These are phyloP conservation scores for Pichia sp. DNA, from an alignment of 1,139 yeast genomes.

Conservation along the genomic window DNA sequence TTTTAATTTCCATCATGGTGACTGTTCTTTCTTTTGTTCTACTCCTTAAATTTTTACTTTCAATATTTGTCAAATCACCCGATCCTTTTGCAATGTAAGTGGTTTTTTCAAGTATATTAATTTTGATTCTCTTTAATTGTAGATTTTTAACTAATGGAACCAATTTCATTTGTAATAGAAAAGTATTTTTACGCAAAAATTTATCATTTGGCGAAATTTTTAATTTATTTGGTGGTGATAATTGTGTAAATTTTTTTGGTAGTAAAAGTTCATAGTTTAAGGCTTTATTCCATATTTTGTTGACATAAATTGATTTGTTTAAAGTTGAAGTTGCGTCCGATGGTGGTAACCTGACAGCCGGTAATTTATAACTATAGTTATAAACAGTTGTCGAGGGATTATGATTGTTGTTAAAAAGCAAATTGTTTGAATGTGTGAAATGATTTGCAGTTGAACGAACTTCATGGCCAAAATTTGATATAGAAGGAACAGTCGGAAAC, in stretches of 20 bases:
- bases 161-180: slow-evolving; percentile 58
- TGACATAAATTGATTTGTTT: slow-evolving; percentile 76
- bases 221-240: slow-evolving; percentile 42
- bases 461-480: not conserved
- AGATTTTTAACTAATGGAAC: slow-evolving; percentile 68
- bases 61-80: slow-evolving; percentile 31
- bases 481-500: slow-evolving; percentile 5
- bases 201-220: slow-evolving; percentile 30
- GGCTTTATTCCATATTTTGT: slow-evolving; percentile 75
- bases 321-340: slow-evolving; percentile 65
- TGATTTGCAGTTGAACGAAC: not conserved
- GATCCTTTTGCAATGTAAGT: slow-evolving; percentile 52
- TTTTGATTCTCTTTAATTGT: slow-evolving; percentile 61
- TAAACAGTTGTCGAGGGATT: not conserved
- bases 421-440: not conserved
- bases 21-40: slow-evolving; percentile 47
- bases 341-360: slow-evolving; percentile 74
- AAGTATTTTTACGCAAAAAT: slow-evolving; percentile 27
- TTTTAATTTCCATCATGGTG: slow-evolving; percentile 56
- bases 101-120: slow-evolving; percentile 66
- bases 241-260: slow-evolving; percentile 66
- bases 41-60: slow-evolving; percentile 40
- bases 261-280: slow-evolving; percentile 72
- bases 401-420: no score
- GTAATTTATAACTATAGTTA: slow-evolving; percentile 37